These are phyloP conservation scores for Scutellaria barbata DNA, from an alignment of 257 asterid genomes.

Conservation along the genomic window DNA sequence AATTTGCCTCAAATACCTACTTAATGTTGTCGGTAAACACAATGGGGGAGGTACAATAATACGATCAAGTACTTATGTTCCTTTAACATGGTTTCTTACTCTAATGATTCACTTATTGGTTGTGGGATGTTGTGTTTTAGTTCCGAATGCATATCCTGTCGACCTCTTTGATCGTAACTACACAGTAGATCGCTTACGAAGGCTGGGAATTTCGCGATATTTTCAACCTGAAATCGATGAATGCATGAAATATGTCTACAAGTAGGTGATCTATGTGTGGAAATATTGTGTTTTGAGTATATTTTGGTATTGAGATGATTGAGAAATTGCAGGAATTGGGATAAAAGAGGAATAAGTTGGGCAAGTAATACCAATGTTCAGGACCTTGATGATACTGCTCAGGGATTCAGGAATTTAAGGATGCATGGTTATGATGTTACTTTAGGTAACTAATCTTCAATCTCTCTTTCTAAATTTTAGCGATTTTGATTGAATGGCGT, in stretches of 20 bases:
- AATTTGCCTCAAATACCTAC: constrained; percentile 56
- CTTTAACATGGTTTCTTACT: neutral
- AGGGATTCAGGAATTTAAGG: constrained; percentile 74
- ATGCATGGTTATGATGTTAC: constrained; percentile 69
- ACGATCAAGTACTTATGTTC: neutral
- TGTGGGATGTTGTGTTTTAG: constrained; percentile 31
- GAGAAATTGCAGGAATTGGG: constrained; percentile 58
- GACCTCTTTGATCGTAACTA: constrained; percentile 75
- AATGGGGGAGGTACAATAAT: constrained; percentile 68
- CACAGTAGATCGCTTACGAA: constrained; percentile 66
- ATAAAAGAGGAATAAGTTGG: constrained; percentile 69
- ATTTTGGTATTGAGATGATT: too few species aligned
- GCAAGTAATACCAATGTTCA: constrained; percentile 62
- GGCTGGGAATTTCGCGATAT: constrained; percentile 73
- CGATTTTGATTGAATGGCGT: too few species aligned
- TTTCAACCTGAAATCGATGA: constrained; percentile 54
- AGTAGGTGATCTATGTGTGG: constrained; percentile 39
- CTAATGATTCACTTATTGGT: neutral
- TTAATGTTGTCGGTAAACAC: constrained; percentile 47
- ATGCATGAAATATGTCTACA: constrained; percentile 53
- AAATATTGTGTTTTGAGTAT: neutral
- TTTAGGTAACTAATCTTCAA: constrained; percentile 41
- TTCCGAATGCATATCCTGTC: constrained; percentile 79
- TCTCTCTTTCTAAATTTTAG: too few species aligned
- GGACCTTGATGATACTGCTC: constrained; percentile 81